phyloP scores from a whole-genome alignment of 345 rosid genomes.

The Microthlaspi erraticum region DNA sequence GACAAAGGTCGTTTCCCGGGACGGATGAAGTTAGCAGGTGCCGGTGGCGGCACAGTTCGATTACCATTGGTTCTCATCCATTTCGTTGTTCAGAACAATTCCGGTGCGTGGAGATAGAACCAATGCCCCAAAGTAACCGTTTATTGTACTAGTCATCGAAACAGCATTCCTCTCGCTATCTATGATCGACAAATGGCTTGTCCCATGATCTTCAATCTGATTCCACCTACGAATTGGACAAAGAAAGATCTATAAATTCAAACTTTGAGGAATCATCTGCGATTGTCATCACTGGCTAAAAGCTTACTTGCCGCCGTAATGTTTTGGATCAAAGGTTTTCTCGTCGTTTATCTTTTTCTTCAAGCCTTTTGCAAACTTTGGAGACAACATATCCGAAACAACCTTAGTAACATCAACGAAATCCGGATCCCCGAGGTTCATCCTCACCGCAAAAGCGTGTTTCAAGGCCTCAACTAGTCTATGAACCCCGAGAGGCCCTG shows the following conservation, averaged over 20 bases:
- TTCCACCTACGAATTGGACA: too few relatives aligned
- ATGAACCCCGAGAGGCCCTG: conserved; percentile 51
- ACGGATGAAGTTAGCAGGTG: conserved; percentile 51
- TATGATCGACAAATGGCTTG: too few relatives aligned
- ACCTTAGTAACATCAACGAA: conserved; percentile 43
- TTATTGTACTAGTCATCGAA: conserved; percentile 59
- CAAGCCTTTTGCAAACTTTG: too few relatives aligned
- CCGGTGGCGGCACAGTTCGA: conserved; percentile 39
- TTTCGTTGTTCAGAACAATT: conserved; percentile 60
- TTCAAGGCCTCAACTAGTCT: conserved; percentile 58
- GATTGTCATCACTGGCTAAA: too few relatives aligned
- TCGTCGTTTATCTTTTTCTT: too few relatives aligned
- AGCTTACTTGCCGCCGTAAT: too few relatives aligned
- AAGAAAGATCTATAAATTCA: too few relatives aligned
- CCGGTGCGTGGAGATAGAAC: conserved; percentile 55
- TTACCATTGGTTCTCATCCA: conserved; percentile 46
- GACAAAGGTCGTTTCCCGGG: too few relatives aligned
- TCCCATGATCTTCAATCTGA: too few relatives aligned
- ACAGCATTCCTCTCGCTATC: too few relatives aligned
- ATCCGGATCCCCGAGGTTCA: conserved; percentile 68
- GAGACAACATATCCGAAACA: conserved; percentile 59
- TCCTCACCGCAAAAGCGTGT: conserved; percentile 59
- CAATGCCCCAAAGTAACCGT: conserved; percentile 52
- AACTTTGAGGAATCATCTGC: too few relatives aligned
- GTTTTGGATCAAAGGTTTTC: too few relatives aligned